A percentile compares a stretch with the other conserved stretches of the same genome.
These are phyloP conservation scores for Populus alba DNA, from an alignment of 345 rosid species.

Conservation along the genomic window DNA sequence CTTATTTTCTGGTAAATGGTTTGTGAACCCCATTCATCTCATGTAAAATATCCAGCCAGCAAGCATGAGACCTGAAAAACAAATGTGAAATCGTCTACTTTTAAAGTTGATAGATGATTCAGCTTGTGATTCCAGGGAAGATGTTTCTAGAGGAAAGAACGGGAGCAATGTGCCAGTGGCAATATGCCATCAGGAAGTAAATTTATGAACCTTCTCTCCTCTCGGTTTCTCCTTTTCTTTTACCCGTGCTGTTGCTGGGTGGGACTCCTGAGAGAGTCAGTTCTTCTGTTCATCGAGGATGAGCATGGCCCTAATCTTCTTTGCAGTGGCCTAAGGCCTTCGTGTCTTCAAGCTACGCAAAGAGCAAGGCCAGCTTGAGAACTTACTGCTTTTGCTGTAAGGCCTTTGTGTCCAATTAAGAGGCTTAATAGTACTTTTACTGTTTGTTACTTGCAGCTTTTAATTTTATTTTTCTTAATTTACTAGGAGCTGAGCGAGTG, in stretches of 20 bases:
- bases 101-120: neutral
- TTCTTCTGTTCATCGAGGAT: neutral
- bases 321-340: neutral
- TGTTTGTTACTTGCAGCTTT: neutral
- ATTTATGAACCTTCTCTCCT: neutral
- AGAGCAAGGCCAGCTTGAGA: neutral
- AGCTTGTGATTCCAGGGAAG: neutral
- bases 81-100: neutral
- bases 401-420: no score
- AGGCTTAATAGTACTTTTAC: no score
- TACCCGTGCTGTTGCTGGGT: neutral
- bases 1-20: neutral
- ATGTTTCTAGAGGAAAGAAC: neutral
- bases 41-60: neutral
- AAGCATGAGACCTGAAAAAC: no score
- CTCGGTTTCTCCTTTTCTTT: neutral
- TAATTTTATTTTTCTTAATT: neutral
- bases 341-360: neutral
- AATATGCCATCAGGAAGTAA: neutral
- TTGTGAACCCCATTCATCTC: neutral
- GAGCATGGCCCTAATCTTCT: neutral
- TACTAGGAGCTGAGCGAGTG: no score
- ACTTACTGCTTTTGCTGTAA: no score
- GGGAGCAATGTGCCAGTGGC: neutral
- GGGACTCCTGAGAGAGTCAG: neutral